phyloP scores from a whole-genome alignment of 257 asterid species.

The Prunella vulgaris region DNA sequence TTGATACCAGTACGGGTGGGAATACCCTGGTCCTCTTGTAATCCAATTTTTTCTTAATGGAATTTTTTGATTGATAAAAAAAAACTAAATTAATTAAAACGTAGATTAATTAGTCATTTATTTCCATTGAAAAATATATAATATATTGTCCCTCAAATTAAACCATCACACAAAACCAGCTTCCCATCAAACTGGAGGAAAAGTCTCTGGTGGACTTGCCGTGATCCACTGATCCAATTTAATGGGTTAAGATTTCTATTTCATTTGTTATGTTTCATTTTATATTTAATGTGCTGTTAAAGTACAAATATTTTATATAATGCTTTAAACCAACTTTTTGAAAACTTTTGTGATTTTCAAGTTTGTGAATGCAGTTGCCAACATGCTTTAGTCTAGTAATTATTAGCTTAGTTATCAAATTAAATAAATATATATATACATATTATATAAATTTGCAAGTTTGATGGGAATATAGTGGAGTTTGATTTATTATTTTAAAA shows the following conservation, averaged over 20 bases:
- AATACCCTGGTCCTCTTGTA: too few relatives aligned
- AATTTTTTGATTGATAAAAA: too few relatives aligned
- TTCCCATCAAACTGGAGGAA: background rate
- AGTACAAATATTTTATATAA: background rate
- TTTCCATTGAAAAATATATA: background rate
- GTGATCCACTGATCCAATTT: background rate
- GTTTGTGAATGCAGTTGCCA: conserved; percentile 11
- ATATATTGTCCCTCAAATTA: too few relatives aligned
- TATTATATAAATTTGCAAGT: too few relatives aligned
- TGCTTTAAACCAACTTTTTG: background rate
- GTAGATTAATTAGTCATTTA: background rate
- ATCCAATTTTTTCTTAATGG: too few relatives aligned
- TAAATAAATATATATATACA: too few relatives aligned
- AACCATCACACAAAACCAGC: background rate
- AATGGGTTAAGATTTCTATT: background rate
- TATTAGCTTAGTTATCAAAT: background rate
- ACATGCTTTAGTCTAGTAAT: background rate
- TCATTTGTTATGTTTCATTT: too few relatives aligned
- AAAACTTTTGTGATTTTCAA: conserved; percentile 17
- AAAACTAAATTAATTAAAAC: background rate
- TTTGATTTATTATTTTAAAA: too few relatives aligned
- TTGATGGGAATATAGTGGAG: too few relatives aligned
- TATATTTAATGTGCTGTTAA: too few relatives aligned
- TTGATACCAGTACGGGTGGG: too few relatives aligned
- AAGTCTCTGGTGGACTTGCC: background rate